A percentile compares a stretch with the other conserved stretches of the same genome.
phyloP scores from a whole-genome alignment of 176 grass and related monocot genomes.

The Ensete glaucum region DNA sequence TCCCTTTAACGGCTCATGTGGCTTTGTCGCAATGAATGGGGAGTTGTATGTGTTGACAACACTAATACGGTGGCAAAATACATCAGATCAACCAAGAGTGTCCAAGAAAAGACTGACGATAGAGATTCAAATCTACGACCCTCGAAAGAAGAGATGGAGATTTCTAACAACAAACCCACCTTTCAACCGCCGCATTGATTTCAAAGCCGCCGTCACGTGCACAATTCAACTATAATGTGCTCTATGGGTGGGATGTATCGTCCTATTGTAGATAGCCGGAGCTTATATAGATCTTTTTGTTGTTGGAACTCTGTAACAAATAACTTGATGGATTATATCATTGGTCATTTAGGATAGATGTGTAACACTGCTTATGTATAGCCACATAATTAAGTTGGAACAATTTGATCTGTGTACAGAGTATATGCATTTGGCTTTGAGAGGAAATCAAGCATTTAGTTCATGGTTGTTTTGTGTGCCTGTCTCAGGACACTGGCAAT shows the following conservation, averaged over 20 bases:
- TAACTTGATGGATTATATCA: too few relatives aligned
- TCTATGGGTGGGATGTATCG: background rate
- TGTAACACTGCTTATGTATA: too few relatives aligned
- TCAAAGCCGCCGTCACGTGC: constrained; percentile 55
- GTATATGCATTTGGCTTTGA: too few relatives aligned
- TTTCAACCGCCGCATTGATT: constrained; percentile 36
- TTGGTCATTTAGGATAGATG: too few relatives aligned
- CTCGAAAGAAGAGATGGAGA: constrained; percentile 54
- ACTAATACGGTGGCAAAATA: constrained; percentile 21
- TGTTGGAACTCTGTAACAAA: too few relatives aligned
- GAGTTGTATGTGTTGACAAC: constrained; percentile 58
- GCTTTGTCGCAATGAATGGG: constrained; percentile 59
- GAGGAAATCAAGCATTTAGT: too few relatives aligned
- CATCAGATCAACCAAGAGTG: constrained; percentile 22
- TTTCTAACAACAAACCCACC: constrained; percentile 44
- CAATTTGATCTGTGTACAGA: too few relatives aligned
- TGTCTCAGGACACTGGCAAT: too few relatives aligned
- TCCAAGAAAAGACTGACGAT: constrained; percentile 36
- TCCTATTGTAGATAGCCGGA: too few relatives aligned
- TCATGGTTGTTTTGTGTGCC: too few relatives aligned
- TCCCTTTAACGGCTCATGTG: constrained; percentile 34
- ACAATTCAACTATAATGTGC: constrained; percentile 47
- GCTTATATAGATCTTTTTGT: too few relatives aligned
- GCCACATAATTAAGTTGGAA: too few relatives aligned
- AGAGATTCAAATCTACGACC: constrained; percentile 75